Evolutionary conservation across 2,329 filamentous ascomycete species (phyloP).

Genomic region (Tothia fuscella): DNA sequence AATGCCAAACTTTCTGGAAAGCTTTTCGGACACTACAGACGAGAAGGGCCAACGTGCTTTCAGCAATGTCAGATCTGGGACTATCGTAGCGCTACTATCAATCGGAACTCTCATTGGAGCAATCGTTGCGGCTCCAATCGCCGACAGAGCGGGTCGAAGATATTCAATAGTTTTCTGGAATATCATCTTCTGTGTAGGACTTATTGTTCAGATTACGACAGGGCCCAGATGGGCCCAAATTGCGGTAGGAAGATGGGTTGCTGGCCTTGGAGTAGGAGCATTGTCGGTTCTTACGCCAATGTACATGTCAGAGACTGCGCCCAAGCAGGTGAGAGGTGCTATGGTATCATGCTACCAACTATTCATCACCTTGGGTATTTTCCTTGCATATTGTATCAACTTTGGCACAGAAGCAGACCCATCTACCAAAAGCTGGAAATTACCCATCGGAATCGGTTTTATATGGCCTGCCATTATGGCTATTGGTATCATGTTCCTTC

Average conservation of each 20-base stretch:
- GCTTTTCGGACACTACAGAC: constrained; percentile 6
- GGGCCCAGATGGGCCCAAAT: constrained; percentile 30
- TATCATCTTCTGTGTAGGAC: constrained; percentile 29
- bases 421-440: constrained; percentile 47
- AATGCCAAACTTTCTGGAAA: constrained; percentile 11
- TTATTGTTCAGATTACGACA: constrained; percentile 32
- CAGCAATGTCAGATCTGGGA: constrained; percentile 23
- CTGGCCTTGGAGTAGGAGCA: constrained; percentile 32
- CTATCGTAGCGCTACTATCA: constrained; percentile 24
- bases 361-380: constrained; percentile 58
- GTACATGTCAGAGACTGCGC: constrained; percentile 57
- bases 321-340: constrained; percentile 51
- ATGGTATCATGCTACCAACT: constrained; percentile 55
- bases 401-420: constrained; percentile 43
- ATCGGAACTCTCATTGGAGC: constrained; percentile 32
- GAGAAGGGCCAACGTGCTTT: constrained; percentile 15
- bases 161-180: constrained; percentile 38
- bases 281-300: constrained; percentile 39
- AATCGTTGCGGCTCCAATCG: constrained; percentile 33
- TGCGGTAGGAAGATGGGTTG: constrained; percentile 35
- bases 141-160: constrained; percentile 40
- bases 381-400: constrained; percentile 39
- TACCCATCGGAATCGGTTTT: constrained; percentile 49
- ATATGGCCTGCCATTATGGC: constrained; percentile 44
- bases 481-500: constrained; percentile 41